Percentiles rank a stretch among this genome's conserved stretches.
These are phyloP conservation scores for Emericellopsis atlantica DNA, from an alignment of 2,329 filamentous ascomycete genomes.

Conservation along the genomic window DNA sequence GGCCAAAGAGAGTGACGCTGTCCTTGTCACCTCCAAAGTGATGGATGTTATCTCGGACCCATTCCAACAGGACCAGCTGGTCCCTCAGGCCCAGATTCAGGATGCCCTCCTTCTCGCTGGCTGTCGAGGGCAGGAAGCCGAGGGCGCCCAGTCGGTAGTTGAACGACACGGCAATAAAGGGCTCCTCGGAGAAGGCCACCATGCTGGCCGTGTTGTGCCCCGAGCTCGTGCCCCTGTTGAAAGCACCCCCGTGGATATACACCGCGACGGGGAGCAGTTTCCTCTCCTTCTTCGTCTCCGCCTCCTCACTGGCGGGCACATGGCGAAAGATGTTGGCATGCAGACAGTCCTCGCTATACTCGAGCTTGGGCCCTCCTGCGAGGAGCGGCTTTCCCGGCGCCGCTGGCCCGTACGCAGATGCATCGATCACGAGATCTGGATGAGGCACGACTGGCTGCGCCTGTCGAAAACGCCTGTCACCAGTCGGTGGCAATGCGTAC, in stretches of 20 bases:
- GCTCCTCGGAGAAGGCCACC: conserved; percentile 1
- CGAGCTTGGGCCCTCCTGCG: conserved; percentile 9
- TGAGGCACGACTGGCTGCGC: conserved; percentile 14
- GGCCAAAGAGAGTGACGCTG: conserved; percentile 21
- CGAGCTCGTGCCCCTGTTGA: conserved; percentile 12
- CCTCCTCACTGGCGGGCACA: conserved; percentile 1
- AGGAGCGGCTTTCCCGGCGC: conserved; percentile 11
- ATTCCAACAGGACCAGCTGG: conserved; percentile 30
- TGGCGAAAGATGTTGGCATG: conserved; percentile 39
- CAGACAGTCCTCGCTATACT: conserved; percentile 38
- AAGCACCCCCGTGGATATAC: conserved; percentile 40
- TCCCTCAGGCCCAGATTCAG: conserved; percentile 29
- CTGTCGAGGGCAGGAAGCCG: conserved; percentile 14
- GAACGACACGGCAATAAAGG: conserved; percentile 19
- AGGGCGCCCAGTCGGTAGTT: conserved; percentile 25
- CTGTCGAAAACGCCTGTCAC: conserved; percentile 29
- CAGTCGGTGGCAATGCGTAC: conserved; percentile 31
- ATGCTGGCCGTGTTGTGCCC: conserved; percentile 14
- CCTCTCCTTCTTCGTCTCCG: conserved; percentile 1
- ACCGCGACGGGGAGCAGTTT: conserved; percentile 30
- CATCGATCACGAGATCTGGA: conserved; percentile 14
- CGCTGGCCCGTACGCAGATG: conserved; percentile 22
- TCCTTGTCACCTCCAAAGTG: conserved; percentile 35
- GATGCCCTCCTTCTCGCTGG: background rate
- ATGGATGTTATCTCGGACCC: conserved; percentile 29